Evolutionary conservation across 2,329 filamentous ascomycete species (phyloP).

Genomic region (Stagonosporopsis rhizophila): DNA sequence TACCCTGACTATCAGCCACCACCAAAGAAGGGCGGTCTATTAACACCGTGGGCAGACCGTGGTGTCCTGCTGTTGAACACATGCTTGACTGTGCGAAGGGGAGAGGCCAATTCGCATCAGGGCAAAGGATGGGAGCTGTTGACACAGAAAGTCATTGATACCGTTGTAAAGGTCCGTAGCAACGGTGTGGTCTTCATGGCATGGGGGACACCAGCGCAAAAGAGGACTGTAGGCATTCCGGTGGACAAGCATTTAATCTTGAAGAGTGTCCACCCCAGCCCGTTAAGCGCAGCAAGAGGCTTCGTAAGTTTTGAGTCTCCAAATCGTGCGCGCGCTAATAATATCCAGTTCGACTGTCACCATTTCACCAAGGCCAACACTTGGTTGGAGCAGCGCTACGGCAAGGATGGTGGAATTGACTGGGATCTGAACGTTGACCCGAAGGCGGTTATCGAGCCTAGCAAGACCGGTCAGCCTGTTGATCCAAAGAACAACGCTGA

Average conservation of each 20-base stretch:
- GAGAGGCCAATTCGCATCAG: conserved; percentile 85
- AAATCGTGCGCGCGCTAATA: conserved; percentile 41
- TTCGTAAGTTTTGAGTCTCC: conserved; percentile 62
- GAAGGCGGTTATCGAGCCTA: conserved; percentile 36
- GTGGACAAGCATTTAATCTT: conserved; percentile 79
- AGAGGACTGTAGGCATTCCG: conserved; percentile 78
- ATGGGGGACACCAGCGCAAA: conserved; percentile 87
- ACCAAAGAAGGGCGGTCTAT: conserved; percentile 77
- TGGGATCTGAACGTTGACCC: conserved; percentile 71
- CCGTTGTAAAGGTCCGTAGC: conserved; percentile 77
- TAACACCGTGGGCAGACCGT: conserved; percentile 92
- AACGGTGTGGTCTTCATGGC: conserved; percentile 92
- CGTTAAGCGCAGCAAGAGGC: conserved; percentile 81
- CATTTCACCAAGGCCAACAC: conserved; percentile 85
- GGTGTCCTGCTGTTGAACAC: conserved; percentile 95
- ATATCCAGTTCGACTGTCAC: conserved; percentile 70
- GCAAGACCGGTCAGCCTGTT: conserved; percentile 35
- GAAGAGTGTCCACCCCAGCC: conserved; percentile 88
- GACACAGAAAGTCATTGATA: conserved; percentile 89
- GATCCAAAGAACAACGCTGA: conserved; percentile 1
- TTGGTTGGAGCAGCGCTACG: conserved; percentile 83
- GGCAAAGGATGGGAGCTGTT: conserved; percentile 92
- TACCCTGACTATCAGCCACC: conserved; percentile 81
- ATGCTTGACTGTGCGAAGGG: conserved; percentile 88
- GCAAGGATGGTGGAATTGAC: conserved; percentile 79